Base-by-base conservation (phyloP, 768 basidiomycete species). In the Agaricus sinodeliciosus region DNA sequence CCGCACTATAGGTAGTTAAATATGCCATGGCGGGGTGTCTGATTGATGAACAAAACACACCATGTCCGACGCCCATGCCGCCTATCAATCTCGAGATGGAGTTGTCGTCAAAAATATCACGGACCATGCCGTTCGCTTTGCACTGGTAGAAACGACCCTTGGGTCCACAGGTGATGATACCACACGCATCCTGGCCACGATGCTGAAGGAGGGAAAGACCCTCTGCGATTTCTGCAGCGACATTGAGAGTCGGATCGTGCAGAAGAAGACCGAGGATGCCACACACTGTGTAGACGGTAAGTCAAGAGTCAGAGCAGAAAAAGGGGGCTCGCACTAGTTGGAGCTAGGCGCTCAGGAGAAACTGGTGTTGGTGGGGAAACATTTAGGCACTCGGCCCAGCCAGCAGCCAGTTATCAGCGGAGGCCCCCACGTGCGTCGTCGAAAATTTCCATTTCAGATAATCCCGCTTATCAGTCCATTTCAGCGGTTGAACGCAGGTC, bases 91-190 rank as follows among this genome's bases (percentile, higher is more conserved):
- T 83, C 39, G 81, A 76, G 52, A 98, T 72, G 3, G 87, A 80
- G 61, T 77, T 80, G 34, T 79, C 74, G 66, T 98, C 94, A 68
- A 98, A 93, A 55, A 98, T 87, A 64, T 99, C 96, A 48, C 94
- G 79, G 60, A 99, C 95, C 96, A 99, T 98, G 41, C 96, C 96
- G 64, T 98, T 99, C 25, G 93, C 92, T 70, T 99, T 99, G 77
- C 93, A 94, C 66, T 99, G 96, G 68, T 88, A 97, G 65, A 99
- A 88, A 41, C 94, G 84, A 25, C 96, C 96, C 65, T 92, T 93
- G 4, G 84, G 82, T 3, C 94, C 96, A 67, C 96, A 94, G 31
- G 96, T 99, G 55, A 99, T 85, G 62, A 98, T 86, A 34, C 96
- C 96, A 59, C 94, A 95, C 0, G 96, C 96, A 75, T 99, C 96